Conservation (phyloP, 2,329 filamentous ascomycete species). For the Sclerotinia borealis region DNA sequence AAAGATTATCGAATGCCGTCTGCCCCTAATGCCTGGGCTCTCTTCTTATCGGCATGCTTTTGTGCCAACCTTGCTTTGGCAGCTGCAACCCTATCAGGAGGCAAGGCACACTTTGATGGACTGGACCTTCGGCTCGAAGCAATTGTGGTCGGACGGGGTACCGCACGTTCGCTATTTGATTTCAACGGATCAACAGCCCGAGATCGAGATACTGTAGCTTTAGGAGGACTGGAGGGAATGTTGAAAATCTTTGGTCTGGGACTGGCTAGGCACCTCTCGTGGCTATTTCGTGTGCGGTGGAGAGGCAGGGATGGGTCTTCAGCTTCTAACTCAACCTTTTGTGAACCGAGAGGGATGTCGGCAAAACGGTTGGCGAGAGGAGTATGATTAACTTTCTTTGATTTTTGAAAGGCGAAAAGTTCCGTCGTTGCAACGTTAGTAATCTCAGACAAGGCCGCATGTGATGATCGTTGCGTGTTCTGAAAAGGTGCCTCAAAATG, state of each 20-base stretch:
- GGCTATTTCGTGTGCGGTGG: constrained; percentile 13
- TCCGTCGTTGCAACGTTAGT: constrained; percentile 23
- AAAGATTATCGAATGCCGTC: constrained; percentile 11
- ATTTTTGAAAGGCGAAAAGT: constrained; percentile 19
- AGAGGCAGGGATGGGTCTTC: constrained; percentile 18
- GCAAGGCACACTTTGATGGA: constrained; percentile 23
- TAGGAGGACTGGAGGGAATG: constrained; percentile 29
- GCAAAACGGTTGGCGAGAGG: constrained; percentile 21
- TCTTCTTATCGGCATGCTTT: constrained; percentile 30
- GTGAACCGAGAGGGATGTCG: constrained; percentile 18
- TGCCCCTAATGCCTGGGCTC: constrained; percentile 14
- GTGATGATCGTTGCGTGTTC: constrained; percentile 14
- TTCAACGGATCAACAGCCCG: constrained; percentile 16
- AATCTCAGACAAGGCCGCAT: constrained; percentile 27
- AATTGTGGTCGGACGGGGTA: constrained; percentile 8
- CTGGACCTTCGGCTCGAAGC: constrained; percentile 21
- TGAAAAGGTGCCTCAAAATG: constrained; percentile 15
- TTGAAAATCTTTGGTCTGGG: constrained; percentile 28
- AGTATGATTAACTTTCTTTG: constrained; percentile 24
- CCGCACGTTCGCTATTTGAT: constrained; percentile 15
- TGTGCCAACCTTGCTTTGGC: constrained; percentile 32
- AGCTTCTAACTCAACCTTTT: constrained; percentile 18
- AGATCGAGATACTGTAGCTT: constrained; percentile 20
- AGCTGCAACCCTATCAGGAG: constrained; percentile 32
- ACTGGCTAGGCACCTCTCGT: constrained; percentile 21